These are phyloP conservation scores for Penicillium paxilli DNA, from an alignment of 495 filamentous ascomycete species.

Conservation along the genomic window DNA sequence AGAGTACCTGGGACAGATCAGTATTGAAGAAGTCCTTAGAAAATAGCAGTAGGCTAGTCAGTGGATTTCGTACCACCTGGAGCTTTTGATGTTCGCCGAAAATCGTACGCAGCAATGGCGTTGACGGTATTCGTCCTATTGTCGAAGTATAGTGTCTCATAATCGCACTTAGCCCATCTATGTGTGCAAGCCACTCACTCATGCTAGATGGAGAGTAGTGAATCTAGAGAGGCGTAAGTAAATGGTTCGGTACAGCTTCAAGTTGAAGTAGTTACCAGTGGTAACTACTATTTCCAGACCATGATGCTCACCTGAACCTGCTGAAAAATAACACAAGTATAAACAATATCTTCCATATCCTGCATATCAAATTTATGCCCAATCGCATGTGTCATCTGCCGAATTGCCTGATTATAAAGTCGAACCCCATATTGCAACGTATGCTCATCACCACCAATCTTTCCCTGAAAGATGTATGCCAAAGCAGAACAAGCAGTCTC, in stretches of 20 bases:
- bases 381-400: neutral
- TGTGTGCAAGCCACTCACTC: neutral
- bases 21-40: neutral
- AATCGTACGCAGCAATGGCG: neutral
- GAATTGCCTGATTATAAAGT: neutral
- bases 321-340: neutral
- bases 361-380: neutral
- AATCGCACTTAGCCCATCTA: neutral
- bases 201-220: neutral
- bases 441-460: neutral
- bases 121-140: neutral
- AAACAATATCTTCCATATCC: neutral
- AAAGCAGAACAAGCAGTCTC: neutral
- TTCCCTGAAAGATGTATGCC: neutral
- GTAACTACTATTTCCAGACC: too few species aligned
- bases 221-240: neutral
- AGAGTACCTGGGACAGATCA: neutral
- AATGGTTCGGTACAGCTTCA: neutral
- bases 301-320: neutral
- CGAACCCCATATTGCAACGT: neutral
- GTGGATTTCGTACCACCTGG: neutral
- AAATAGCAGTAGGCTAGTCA: neutral
- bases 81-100: neutral
- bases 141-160: neutral
- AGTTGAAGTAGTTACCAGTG: too few species aligned